Base-by-base conservation (phyloP, 2,329 filamentous ascomycete genomes). In the Arthrobotrys iridis region DNA sequence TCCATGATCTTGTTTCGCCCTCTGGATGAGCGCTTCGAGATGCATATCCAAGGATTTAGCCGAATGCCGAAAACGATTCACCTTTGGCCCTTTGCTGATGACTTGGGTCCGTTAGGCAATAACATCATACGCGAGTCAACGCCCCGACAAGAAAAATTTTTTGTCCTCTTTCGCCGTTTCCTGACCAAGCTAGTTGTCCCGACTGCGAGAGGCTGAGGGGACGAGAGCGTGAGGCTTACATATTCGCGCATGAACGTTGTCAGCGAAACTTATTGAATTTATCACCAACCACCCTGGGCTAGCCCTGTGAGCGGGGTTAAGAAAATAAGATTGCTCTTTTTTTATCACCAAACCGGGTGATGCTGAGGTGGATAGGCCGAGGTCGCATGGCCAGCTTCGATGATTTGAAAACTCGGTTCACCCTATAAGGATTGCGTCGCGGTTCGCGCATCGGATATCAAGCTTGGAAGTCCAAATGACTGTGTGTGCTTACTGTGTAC, bases 351-450 rank as follows among this genome's bases (percentile, higher is more conserved):
- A 43, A 67, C 37, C n/a, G n/a, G n/a, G n/a, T n/a, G n/a, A n/a
- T n/a, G n/a, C n/a, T 45, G 57, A 50, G 48, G 68, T 37, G 35
- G 60, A 50, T 37, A 65, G 15, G 5, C 57, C 45, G 52, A 50
- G 55, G 45, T 59, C 45, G 70, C 70, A 74, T 74, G 70, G 52
- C n/a, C 37, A 45, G 30, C 55, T 71, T 65, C 43, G 46, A 37
- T 5, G 43, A 50, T 65, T 65, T 60, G 45, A 40, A 60, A 55
- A 18, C 35, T 62, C 37, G 63, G 62, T 55, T 73, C 33, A 62
- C 70, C 70, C 62, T 74, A 74, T 74, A 74, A 28, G 70, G 70
- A 74, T 74, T 60, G 52, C 68, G 52, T 74, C 70, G 70, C 70
- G 58, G 60, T 74, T 74, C 70, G 70, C 70, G 67, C 70, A 58